Conservation (phyloP, 805 yeast species). For the Helenozyma rhizophorensis region DNA sequence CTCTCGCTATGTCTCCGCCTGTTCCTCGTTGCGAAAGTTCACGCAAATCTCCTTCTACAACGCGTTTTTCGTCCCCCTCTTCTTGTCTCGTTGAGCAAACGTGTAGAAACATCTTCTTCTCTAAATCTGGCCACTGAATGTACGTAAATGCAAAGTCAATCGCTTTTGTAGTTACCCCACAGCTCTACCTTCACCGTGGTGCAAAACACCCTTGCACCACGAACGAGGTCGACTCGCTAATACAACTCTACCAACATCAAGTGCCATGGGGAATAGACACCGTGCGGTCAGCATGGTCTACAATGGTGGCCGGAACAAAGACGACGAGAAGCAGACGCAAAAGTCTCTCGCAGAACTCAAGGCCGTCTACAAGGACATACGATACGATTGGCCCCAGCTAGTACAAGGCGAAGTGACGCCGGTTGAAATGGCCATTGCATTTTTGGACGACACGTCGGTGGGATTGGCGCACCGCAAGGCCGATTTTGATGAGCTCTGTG, state of each 20-base stretch:
- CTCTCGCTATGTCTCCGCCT: no score
- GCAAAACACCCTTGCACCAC: no score
- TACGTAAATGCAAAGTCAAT: no score
- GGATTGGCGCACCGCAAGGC: constrained; percentile 74
- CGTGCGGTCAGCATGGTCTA: constrained; percentile 23
- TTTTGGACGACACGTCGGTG: constrained; percentile 85
- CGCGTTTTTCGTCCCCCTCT: no score
- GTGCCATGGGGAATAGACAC: constrained; percentile 18
- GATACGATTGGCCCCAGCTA: constrained; percentile 43
- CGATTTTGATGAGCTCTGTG: constrained; percentile 62
- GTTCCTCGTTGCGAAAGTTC: no score
- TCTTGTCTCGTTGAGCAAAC: no score
- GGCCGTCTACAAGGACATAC: constrained; percentile 31
- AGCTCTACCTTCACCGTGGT: no score
- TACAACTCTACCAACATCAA: background rate
- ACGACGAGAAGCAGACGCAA: constrained; percentile 12
- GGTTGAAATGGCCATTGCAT: constrained; percentile 74
- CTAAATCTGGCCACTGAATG: no score
- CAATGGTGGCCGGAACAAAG: constrained; percentile 15
- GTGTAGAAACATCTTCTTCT: no score
- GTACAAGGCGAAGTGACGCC: constrained; percentile 59
- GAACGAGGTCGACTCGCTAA: no score
- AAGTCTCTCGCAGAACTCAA: constrained; percentile 29
- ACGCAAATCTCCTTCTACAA: no score
- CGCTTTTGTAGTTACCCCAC: no score